Conservation (phyloP, 805 yeast species). For the Hyphopichia homilentoma region DNA sequence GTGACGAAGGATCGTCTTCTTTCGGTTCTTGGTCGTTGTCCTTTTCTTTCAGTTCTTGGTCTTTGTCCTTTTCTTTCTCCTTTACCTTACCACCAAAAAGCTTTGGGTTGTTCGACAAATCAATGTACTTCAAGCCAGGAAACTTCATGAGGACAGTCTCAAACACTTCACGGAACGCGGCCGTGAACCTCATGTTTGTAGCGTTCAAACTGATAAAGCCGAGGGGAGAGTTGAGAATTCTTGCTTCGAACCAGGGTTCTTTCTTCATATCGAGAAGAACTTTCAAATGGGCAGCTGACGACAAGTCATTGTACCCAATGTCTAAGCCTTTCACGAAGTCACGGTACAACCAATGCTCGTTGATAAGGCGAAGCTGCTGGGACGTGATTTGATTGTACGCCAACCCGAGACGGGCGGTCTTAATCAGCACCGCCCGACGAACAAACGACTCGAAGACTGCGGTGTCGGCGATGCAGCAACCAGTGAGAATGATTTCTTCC, state of each 20-base stretch:
- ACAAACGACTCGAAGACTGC: conserved; percentile 54
- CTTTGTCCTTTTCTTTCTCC: too few relatives aligned
- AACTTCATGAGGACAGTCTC: conserved; percentile 49
- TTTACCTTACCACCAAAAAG: conserved; percentile 50
- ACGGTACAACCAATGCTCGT: conserved; percentile 56
- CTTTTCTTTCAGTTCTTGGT: too few relatives aligned
- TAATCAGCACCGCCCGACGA: conserved; percentile 48
- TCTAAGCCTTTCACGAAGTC: conserved; percentile 65
- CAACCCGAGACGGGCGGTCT: conserved; percentile 65
- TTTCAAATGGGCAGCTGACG: conserved; percentile 27
- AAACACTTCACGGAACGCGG: conserved; percentile 45
- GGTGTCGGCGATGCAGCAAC: conserved; percentile 60
- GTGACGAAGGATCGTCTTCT: too few relatives aligned
- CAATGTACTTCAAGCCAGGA: conserved; percentile 65
- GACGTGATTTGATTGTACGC: conserved; percentile 67
- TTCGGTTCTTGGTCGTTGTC: too few relatives aligned
- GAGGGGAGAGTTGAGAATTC: conserved; percentile 19
- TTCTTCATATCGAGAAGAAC: conserved; percentile 33
- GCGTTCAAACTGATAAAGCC: conserved; percentile 61
- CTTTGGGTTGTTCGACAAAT: conserved; percentile 64
- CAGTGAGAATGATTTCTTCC: conserved; percentile 76
- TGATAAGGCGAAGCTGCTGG: conserved; percentile 50
- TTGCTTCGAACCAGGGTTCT: conserved; percentile 13
- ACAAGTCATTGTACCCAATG: conserved; percentile 76
- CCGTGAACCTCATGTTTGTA: conserved; percentile 52